These are phyloP conservation scores for Phycomyces nitens DNA, from an alignment of 192 early-diverging fungal species.

Conservation along the genomic window DNA sequence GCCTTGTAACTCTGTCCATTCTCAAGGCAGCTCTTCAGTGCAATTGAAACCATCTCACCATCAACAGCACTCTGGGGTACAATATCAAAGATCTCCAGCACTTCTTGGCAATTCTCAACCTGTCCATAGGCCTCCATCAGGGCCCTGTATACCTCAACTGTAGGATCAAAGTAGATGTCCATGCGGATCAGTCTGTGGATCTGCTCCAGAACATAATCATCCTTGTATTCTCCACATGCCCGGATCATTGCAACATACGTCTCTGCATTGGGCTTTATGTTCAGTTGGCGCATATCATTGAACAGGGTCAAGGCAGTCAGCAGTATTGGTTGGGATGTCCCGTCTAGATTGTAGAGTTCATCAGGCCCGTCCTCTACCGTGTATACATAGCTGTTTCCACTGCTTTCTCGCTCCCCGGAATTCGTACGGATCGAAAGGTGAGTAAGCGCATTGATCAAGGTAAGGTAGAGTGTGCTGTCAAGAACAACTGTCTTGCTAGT, in stretches of 20 bases:
- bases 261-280: not conserved
- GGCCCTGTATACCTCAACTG: too few relatives aligned
- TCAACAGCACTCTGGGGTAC: not conserved
- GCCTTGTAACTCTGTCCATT: conserved; percentile 1
- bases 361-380: conserved; percentile 9
- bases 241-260: conserved; percentile 10
- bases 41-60: conserved; percentile 18
- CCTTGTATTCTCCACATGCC: conserved; percentile 1
- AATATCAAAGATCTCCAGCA: conserved; percentile 33
- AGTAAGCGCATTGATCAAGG: not conserved
- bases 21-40: conserved; percentile 27
- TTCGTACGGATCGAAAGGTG: too few relatives aligned
- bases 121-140: conserved; percentile 9
- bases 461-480: too few relatives aligned
- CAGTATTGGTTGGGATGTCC: conserved; percentile 2
- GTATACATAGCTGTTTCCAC: not conserved
- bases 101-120: conserved; percentile 17
- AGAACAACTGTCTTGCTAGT: too few relatives aligned
- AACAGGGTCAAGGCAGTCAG: conserved; percentile 12
- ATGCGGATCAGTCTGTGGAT: conserved; percentile 35
- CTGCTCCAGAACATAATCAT: conserved; percentile 11
- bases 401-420: too few relatives aligned
- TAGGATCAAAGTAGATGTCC: conserved; percentile 27
- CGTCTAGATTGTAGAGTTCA: conserved; percentile 2
- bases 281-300: conserved; percentile 24